phyloP scores from a whole-genome alignment of 306 rosid genomes.

The Gastrolobium bilobum region DNA sequence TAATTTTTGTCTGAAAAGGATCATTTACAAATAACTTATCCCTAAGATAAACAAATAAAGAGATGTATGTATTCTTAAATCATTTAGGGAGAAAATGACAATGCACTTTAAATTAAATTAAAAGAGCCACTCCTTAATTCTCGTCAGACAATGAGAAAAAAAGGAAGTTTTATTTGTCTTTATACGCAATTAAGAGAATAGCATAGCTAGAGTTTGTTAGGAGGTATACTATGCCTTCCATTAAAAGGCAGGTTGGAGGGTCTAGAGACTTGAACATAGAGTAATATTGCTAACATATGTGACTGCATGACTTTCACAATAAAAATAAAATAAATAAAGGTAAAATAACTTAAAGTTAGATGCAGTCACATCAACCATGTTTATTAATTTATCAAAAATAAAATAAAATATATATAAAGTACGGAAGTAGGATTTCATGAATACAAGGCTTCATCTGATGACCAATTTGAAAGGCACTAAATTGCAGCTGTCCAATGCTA shows the following conservation, averaged over 20 bases:
- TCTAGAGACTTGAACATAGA: background rate
- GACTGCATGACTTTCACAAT: background rate
- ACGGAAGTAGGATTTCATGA: constrained; percentile 18
- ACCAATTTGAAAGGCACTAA: constrained; percentile 30
- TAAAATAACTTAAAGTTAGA: background rate
- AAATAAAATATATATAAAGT: background rate
- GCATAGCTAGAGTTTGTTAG: background rate
- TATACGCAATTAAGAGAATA: background rate
- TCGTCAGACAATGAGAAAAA: too few species aligned
- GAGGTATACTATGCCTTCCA: background rate
- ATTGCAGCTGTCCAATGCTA: constrained; percentile 23
- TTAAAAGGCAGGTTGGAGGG: background rate
- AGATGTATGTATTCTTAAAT: too few species aligned
- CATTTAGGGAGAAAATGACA: too few species aligned
- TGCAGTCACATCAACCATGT: constrained; percentile 1
- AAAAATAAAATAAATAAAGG: background rate
- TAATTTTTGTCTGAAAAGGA: too few species aligned
- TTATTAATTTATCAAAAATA: constrained; percentile 5
- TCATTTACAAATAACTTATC: too few species aligned
- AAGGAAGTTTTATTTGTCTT: too few species aligned
- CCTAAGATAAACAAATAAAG: too few species aligned
- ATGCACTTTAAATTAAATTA: too few species aligned
- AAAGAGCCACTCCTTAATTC: too few species aligned
- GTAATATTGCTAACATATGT: background rate
- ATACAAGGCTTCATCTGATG: constrained; percentile 37